Evolutionary conservation across 371 early-diverging fungal genomes (phyloP), one percentile per base, ranked within the genome.

Genomic region (Chytridiales sp.): DNA sequence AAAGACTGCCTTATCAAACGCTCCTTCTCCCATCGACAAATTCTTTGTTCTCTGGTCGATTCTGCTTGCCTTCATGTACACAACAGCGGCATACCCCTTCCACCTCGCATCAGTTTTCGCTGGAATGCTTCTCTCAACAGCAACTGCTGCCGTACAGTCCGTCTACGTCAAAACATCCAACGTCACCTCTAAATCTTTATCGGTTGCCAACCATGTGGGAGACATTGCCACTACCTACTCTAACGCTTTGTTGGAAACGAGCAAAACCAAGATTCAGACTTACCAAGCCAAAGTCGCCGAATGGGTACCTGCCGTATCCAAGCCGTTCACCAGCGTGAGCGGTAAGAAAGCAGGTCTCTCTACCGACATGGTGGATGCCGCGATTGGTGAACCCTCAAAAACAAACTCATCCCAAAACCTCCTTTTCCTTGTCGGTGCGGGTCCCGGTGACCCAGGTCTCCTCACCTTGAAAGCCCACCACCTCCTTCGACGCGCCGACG

Each of bases 381-480:
- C n/a, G n/a, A n/a, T n/a, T n/a, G n/a, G n/a, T n/a, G n/a, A n/a
- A n/a, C n/a, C n/a, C n/a, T n/a, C n/a, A n/a, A n/a, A n/a, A n/a
- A n/a, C n/a, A n/a, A n/a, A n/a, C n/a, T n/a, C n/a, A n/a, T n/a
- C n/a, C n/a, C n/a, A n/a, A n/a, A n/a, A n/a, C n/a, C n/a, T n/a
- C n/a, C 67, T 92, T 22, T 72, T 79, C 5, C 76, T 94, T 32
- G 87, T 92, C 22, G 95, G 95, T 1, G 93, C 89, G 13, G 95
- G 95, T 0, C 91, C 92, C 1, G 94, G 95, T 30, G 84, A 88
- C 56, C 90, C 93, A 0, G 87, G 85, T 34, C 72, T 91, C 34
- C 74, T 95, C 61, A 92, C 95, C 0, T 71, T 87, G 46, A 80
- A 79, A 42, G 94, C 92, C 6, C 73, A 77, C 4, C 64, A 78